Evolutionary conservation across 2,329 filamentous ascomycete species (phyloP).

Genomic region (Akanthomyces muscarius): DNA sequence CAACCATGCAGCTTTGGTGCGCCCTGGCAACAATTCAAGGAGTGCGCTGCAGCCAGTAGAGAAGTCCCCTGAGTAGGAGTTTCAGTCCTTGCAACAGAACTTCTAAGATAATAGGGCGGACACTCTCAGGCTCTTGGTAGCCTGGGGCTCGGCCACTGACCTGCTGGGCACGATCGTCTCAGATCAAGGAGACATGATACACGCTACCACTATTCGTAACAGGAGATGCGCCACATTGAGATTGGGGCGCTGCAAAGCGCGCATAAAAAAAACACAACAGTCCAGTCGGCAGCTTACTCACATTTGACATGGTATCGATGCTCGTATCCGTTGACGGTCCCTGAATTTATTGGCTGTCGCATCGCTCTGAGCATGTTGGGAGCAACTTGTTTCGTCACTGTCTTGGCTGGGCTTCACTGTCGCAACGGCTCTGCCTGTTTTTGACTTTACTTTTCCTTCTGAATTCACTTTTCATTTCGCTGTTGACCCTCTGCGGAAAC

Average conservation of each 20-base stretch:
- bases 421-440: not conserved
- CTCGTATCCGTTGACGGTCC: not conserved
- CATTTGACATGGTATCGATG: not conserved
- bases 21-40: not conserved
- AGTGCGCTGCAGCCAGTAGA: not conserved
- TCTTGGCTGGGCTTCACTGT: not conserved
- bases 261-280: not conserved
- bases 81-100: not conserved
- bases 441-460: not conserved
- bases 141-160: no score
- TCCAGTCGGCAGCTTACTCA: not conserved
- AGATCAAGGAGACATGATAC: not conserved
- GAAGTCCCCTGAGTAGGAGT: not conserved
- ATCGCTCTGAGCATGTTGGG: not conserved
- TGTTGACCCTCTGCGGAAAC: not conserved
- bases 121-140: not conserved
- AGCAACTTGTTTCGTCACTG: not conserved
- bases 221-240: conserved; percentile 8
- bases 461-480: not conserved
- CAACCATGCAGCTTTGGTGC: not conserved
- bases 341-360: not conserved
- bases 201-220: conserved; percentile 2
- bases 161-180: not conserved
- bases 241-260: not conserved
- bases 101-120: not conserved